Evolutionary conservation across 108 stramenopile species (phyloP).

Genomic region (Nitzschia sp.): DNA sequence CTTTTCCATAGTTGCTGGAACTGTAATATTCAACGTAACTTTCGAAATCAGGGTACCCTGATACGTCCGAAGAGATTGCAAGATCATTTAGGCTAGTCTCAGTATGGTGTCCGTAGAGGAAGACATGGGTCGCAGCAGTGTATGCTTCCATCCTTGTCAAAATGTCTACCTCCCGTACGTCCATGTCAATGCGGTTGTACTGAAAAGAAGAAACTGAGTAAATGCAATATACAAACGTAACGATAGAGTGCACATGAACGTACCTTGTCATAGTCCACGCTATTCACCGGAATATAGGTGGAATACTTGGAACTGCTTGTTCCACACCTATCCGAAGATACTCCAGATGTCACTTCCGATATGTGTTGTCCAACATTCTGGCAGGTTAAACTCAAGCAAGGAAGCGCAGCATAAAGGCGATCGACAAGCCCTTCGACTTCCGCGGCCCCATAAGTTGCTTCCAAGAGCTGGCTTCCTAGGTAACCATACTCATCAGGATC

Average conservation of each 20-base stretch:
- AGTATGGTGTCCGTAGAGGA: constrained; percentile 48
- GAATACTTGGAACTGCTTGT: too few relatives aligned
- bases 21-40: constrained; percentile 42
- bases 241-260: not conserved
- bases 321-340: too few relatives aligned
- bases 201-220: not conserved
- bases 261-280: not conserved
- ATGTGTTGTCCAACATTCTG: constrained; percentile 49
- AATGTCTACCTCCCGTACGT: constrained; percentile 55
- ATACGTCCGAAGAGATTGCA: constrained; percentile 43
- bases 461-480: constrained; percentile 43
- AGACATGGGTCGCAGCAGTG: constrained; percentile 51
- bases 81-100: constrained; percentile 29
- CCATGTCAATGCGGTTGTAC: constrained; percentile 43
- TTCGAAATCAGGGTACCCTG: constrained; percentile 50
- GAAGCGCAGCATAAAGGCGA: constrained; percentile 44
- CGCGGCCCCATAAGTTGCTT: constrained; percentile 17
- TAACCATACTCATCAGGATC: constrained; percentile 40
- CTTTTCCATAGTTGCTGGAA: constrained; percentile 52
- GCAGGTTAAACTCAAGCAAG: constrained; percentile 67
- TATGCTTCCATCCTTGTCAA: constrained; percentile 56
- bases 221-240: not conserved
- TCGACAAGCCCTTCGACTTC: constrained; percentile 51
- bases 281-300: not conserved
- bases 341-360: constrained; percentile 16